These are phyloP conservation scores for Helicosporidium sp. DNA, from an alignment of 139 green algal species.

Conservation along the genomic window DNA sequence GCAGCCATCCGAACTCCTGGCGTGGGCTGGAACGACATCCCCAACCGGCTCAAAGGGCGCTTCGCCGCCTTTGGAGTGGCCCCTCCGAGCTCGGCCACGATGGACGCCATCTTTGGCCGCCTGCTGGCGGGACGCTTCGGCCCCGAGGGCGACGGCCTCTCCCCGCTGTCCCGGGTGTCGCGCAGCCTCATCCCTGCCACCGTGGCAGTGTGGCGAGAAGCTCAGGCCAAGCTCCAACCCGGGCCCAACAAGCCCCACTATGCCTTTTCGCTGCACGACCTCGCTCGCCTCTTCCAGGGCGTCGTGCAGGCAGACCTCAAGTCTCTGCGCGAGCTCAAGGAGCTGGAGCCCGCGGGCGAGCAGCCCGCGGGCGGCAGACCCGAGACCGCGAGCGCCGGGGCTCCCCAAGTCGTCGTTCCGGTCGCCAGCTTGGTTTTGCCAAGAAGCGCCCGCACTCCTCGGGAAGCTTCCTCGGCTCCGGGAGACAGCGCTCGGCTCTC, in stretches of 20 bases:
- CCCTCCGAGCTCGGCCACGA: conserved; percentile 48
- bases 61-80: conserved; percentile 81
- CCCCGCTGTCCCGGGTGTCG: conserved; percentile 7
- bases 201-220: conserved; percentile 60
- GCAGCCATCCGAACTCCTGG: conserved; percentile 72
- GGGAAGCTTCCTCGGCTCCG: too few relatives aligned
- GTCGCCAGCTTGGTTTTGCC: too few relatives aligned
- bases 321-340: too few relatives aligned
- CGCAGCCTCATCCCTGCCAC: conserved; percentile 57
- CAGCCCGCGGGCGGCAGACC: too few relatives aligned
- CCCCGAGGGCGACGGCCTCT: conserved; percentile 13
- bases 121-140: conserved; percentile 43
- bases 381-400: too few relatives aligned
- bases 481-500: too few relatives aligned
- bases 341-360: too few relatives aligned
- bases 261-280: conserved; percentile 86
- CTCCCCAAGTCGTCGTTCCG: too few relatives aligned
- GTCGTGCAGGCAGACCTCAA: too few relatives aligned
- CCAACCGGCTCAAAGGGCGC: conserved; percentile 86
- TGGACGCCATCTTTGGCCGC: conserved; percentile 79
- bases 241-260: conserved; percentile 93
- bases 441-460: too few relatives aligned
- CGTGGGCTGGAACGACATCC: conserved; percentile 82
- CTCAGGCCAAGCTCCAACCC: conserved; percentile 67
- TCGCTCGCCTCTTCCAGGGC: too few relatives aligned